These are phyloP conservation scores for Fusarium clavum DNA, from an alignment of 2,329 filamentous ascomycete genomes.

Conservation along the genomic window DNA sequence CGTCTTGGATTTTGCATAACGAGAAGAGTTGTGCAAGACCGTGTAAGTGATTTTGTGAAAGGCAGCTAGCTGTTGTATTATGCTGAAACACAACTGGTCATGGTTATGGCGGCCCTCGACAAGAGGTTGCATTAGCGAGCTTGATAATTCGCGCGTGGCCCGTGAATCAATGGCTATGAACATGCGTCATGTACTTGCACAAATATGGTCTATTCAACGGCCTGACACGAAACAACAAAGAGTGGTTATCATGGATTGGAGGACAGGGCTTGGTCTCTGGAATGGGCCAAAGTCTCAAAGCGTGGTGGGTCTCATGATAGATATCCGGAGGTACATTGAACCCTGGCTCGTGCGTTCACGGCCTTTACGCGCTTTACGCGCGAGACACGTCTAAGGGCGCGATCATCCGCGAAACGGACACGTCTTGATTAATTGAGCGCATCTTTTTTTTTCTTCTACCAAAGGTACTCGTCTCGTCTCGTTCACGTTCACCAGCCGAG, in stretches of 20 bases:
- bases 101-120: constrained; percentile 20
- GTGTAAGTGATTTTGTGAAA: neutral
- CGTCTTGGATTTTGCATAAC: neutral
- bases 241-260: neutral
- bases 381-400: constrained; percentile 50
- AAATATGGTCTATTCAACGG: constrained; percentile 1
- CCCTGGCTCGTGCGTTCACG: constrained; percentile 38
- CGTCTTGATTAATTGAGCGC: constrained; percentile 54
- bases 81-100: constrained; percentile 22
- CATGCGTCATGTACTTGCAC: constrained; percentile 9
- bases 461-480: neutral
- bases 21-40: neutral
- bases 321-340: neutral
- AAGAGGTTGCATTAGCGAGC: constrained; percentile 43
- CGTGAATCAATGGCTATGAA: constrained; percentile 18
- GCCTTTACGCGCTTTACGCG: constrained; percentile 42
- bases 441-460: constrained; percentile 22
- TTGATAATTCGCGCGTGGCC: constrained; percentile 20
- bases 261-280: constrained; percentile 5
- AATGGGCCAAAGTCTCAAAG: constrained; percentile 12
- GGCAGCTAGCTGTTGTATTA: constrained; percentile 1
- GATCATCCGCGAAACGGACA: constrained; percentile 59
- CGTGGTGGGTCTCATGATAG: constrained; percentile 17
- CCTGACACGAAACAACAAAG: constrained; percentile 15
- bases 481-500: constrained; percentile 27